phyloP scores from a whole-genome alignment of 2,329 filamentous ascomycete species.

The Ilyonectria destructans region DNA sequence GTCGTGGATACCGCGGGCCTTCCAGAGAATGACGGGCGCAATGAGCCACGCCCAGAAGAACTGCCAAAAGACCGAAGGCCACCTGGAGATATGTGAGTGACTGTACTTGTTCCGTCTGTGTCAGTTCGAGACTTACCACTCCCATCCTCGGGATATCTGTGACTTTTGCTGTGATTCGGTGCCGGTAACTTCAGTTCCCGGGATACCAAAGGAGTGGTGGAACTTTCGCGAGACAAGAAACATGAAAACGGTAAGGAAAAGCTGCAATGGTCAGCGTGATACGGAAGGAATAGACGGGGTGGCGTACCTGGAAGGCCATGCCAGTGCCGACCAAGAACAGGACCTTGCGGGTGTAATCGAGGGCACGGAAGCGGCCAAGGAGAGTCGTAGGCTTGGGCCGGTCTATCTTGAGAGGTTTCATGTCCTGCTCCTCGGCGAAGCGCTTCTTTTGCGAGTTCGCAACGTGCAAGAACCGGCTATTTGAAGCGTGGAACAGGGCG shows the following conservation, averaged over 20 bases:
- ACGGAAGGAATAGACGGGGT: too few species aligned
- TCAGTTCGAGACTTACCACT: conserved; percentile 68
- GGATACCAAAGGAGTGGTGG: conserved; percentile 73
- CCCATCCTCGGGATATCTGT: conserved; percentile 70
- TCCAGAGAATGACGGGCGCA: conserved; percentile 75
- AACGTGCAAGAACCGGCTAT: conserved; percentile 73
- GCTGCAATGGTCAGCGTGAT: conserved; percentile 55
- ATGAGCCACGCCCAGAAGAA: conserved; percentile 76
- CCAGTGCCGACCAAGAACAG: conserved; percentile 67
- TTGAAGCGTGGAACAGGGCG: conserved; percentile 77
- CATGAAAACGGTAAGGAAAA: conserved; percentile 72
- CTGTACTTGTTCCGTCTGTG: not conserved
- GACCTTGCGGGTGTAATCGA: conserved; percentile 66
- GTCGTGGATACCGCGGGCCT: conserved; percentile 73
- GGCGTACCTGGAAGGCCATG: conserved; percentile 71
- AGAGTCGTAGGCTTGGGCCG: conserved; percentile 47
- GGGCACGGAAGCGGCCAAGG: conserved; percentile 55
- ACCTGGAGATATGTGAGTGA: conserved; percentile 57
- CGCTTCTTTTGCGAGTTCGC: conserved; percentile 69
- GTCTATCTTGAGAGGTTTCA: conserved; percentile 21
- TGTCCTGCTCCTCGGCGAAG: conserved; percentile 42
- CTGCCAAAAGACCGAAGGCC: conserved; percentile 77
- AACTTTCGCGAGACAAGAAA: conserved; percentile 78
- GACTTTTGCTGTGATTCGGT: conserved; percentile 67
- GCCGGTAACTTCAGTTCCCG: conserved; percentile 73